These are phyloP conservation scores for Cryoendolithus antarcticus DNA, from an alignment of 2,329 filamentous ascomycete genomes.

Conservation along the genomic window DNA sequence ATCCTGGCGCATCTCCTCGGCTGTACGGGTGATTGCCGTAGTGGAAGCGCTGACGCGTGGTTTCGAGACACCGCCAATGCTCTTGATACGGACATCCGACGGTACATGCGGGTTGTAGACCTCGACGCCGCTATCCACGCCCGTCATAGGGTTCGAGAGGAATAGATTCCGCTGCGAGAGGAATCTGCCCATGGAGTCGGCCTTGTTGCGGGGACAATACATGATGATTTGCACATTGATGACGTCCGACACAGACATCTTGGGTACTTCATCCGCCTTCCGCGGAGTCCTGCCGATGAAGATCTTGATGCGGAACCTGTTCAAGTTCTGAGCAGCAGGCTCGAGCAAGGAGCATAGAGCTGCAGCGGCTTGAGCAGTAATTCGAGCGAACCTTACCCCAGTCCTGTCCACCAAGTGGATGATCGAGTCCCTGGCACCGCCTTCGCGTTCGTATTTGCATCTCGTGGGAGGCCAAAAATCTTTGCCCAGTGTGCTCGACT, in stretches of 20 bases:
- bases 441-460: too few species aligned
- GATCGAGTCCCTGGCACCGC: conserved; percentile 32
- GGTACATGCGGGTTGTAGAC: conserved; percentile 64
- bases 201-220: conserved; percentile 61
- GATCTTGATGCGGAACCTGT: conserved; percentile 57
- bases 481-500: conserved; percentile 8
- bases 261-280: conserved; percentile 49
- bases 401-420: conserved; percentile 66
- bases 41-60: conserved; percentile 5
- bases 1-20: conserved; percentile 76
- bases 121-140: conserved; percentile 46
- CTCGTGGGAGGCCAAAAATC: conserved; percentile 59
- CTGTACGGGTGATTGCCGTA: conserved; percentile 45
- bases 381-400: conserved; percentile 58
- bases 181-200: conserved; percentile 52
- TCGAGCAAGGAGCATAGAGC: conserved; percentile 66
- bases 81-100: conserved; percentile 23
- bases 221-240: conserved; percentile 61
- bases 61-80: conserved; percentile 6
- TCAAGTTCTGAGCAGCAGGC: conserved; percentile 32
- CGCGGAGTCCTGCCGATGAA: conserved; percentile 57
- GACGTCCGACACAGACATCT: conserved; percentile 47
- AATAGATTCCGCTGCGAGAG: conserved; percentile 55
- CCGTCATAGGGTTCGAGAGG: conserved; percentile 53
- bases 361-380: conserved; percentile 55